Evolutionary conservation across 2,329 filamentous ascomycete genomes (phyloP).

Genomic region (Xylaria sp.): DNA sequence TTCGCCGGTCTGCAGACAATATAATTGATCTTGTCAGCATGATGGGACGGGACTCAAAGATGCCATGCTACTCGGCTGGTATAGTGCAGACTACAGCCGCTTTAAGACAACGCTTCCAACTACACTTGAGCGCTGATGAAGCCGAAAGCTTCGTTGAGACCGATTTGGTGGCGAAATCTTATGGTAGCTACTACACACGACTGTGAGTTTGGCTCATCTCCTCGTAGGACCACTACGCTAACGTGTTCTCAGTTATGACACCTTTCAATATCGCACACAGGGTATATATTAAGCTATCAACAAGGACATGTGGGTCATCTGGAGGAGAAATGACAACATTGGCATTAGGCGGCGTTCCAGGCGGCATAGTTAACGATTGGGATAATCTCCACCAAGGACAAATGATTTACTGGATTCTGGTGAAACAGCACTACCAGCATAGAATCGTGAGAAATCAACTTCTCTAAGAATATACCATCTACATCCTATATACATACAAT

Average conservation of each 20-base stretch:
- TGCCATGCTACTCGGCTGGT: constrained; percentile 84
- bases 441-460: constrained; percentile 39
- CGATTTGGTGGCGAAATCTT: constrained; percentile 81
- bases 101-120: constrained; percentile 79
- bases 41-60: constrained; percentile 85
- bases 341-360: constrained; percentile 51
- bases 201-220: constrained; percentile 64
- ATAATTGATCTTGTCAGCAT: constrained; percentile 85
- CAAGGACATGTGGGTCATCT: constrained; percentile 32
- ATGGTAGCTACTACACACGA: constrained; percentile 88
- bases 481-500: constrained; percentile 19
- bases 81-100: constrained; percentile 76
- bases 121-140: constrained; percentile 84
- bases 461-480: constrained; percentile 33
- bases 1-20: constrained; percentile 81
- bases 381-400: constrained; percentile 42
- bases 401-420: constrained; percentile 43
- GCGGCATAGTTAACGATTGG: constrained; percentile 46
- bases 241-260: constrained; percentile 72
- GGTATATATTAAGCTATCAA: constrained; percentile 75
- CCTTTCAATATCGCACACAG: constrained; percentile 88
- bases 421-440: constrained; percentile 34
- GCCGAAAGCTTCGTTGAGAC: constrained; percentile 84
- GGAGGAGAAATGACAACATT: constrained; percentile 42
- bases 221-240: constrained; percentile 4